phyloP scores from a whole-genome alignment of 140 eudicot genomes.

The Ambrosia hybrid region DNA sequence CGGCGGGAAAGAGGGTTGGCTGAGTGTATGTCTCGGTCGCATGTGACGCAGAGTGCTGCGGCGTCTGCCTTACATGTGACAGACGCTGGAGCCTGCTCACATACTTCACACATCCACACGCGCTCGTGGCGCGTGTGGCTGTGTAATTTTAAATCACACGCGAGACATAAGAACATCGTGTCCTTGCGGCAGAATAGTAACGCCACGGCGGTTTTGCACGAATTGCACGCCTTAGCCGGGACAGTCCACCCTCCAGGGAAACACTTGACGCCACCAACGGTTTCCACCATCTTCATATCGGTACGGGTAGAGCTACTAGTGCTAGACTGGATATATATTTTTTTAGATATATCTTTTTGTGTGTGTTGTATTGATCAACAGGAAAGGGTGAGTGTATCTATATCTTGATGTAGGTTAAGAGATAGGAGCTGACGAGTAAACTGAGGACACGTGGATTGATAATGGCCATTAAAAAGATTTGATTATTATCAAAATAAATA shows the following conservation, averaged over 20 bases:
- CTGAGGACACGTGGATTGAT: constrained; percentile 54
- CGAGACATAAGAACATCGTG: constrained; percentile 52
- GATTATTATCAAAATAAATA: constrained; percentile 23
- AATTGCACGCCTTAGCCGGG: constrained; percentile 62
- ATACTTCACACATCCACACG: constrained; percentile 78
- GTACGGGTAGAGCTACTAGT: no score
- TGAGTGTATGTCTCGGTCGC: constrained; percentile 71
- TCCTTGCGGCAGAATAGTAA: constrained; percentile 66
- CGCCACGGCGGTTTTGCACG: constrained; percentile 61
- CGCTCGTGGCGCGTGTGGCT: constrained; percentile 47
- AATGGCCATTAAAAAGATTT: constrained; percentile 54
- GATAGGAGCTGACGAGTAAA: constrained; percentile 42
- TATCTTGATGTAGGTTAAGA: constrained; percentile 31
- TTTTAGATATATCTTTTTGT: no score
- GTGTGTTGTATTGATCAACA: constrained; percentile 2
- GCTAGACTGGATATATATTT: no score
- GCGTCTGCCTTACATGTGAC: constrained; percentile 79
- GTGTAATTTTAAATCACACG: constrained; percentile 65
- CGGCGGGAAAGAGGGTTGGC: constrained; percentile 74
- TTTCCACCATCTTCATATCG: constrained; percentile 24
- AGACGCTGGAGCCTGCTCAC: constrained; percentile 71
- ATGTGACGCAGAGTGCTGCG: constrained; percentile 64
- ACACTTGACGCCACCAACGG: constrained; percentile 33
- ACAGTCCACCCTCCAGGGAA: constrained; percentile 49
- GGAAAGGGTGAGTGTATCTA: constrained; percentile 27